Conservation (phyloP, 2,329 filamentous ascomycete species). For the Ilyonectria mors-panacis region DNA sequence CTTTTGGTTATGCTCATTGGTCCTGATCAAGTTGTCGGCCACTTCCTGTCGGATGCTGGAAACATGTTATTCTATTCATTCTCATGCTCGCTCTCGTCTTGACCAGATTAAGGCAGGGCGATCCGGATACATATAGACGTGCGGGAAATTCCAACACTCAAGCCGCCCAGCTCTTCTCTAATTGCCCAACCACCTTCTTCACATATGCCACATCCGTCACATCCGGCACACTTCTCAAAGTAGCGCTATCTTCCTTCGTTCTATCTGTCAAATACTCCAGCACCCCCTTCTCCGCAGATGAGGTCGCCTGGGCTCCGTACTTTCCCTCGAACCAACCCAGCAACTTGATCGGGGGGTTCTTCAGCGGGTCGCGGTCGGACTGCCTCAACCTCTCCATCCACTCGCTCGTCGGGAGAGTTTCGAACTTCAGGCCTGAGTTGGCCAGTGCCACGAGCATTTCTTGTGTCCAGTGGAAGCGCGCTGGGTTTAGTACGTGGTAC, state of each 20-base stretch:
- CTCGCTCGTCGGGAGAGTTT: slow-evolving; percentile 58
- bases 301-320: slow-evolving; percentile 39
- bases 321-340: slow-evolving; percentile 64
- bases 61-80: too few relatives aligned
- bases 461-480: slow-evolving; percentile 62
- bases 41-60: too few relatives aligned
- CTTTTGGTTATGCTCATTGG: too few relatives aligned
- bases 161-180: slow-evolving; percentile 26
- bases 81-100: background rate
- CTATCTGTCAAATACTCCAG: slow-evolving; percentile 36
- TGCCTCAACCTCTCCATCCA: slow-evolving; percentile 61
- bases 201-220: slow-evolving; percentile 36
- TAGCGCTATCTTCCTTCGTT: slow-evolving; percentile 38
- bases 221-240: slow-evolving; percentile 35
- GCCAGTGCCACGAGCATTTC: slow-evolving; percentile 65
- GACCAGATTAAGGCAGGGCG: background rate
- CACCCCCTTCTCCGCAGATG: slow-evolving; percentile 24
- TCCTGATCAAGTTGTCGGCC: too few relatives aligned
- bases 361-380: slow-evolving; percentile 60
- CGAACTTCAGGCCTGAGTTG: slow-evolving; percentile 61
- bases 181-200: slow-evolving; percentile 31
- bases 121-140: background rate
- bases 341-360: slow-evolving; percentile 68
- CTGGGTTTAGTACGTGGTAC: slow-evolving; percentile 42
- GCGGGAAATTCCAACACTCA: background rate